These are phyloP conservation scores for Ensete glaucum DNA, from an alignment of 176 grass and related monocot genomes.

Conservation along the genomic window DNA sequence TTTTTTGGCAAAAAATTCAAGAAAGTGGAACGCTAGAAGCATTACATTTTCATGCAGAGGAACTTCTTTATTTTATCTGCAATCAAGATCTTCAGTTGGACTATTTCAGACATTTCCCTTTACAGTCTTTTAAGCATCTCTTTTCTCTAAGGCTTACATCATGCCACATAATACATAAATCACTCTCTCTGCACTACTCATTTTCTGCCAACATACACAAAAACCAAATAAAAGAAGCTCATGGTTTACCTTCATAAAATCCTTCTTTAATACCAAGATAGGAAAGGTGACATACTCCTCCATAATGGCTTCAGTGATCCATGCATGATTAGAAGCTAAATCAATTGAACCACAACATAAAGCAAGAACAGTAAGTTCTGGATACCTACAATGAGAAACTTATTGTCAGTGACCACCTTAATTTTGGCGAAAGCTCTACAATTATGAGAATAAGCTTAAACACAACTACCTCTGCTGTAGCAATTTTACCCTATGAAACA, in stretches of 20 bases:
- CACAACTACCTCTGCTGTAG: conserved; percentile 4
- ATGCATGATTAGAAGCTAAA: background rate
- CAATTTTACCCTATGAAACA: conserved; percentile 1
- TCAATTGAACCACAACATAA: background rate
- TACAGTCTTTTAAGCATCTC: background rate
- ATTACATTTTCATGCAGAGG: background rate
- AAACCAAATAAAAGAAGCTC: background rate
- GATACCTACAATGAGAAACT: background rate
- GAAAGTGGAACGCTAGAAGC: background rate
- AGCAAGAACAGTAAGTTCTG: background rate
- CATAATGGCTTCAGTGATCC: background rate
- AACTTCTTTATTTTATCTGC: background rate
- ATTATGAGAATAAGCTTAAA: conserved; percentile 2
- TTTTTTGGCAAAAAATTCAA: background rate
- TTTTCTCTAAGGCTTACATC: background rate
- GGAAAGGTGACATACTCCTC: conserved; percentile 12
- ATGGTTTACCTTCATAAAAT: conserved; percentile 7
- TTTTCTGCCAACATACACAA: background rate
- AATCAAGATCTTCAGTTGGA: background rate
- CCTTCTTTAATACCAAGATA: background rate
- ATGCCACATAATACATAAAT: background rate
- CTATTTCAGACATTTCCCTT: background rate
- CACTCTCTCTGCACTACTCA: background rate
- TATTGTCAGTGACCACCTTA: background rate
- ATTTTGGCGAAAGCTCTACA: background rate